Evolutionary conservation across 192 early-diverging fungal species (phyloP).

Genomic region (Linderina pennispora): DNA sequence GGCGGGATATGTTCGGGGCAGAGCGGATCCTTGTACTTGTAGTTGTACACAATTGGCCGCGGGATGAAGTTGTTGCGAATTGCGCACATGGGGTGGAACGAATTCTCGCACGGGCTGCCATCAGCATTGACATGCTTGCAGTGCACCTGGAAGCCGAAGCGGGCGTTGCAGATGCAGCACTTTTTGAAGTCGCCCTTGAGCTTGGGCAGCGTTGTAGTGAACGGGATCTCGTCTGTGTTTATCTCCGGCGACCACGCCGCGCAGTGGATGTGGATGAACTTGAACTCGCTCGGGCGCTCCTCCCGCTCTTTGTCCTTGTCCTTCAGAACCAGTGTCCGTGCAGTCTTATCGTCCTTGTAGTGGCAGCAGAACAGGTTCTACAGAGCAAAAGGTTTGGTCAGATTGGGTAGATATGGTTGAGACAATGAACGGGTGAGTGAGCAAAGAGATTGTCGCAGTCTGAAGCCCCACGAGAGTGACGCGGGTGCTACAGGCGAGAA

Average conservation of each 20-base stretch:
- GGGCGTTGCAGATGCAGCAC: conserved; percentile 24
- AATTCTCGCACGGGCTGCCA: conserved; percentile 5
- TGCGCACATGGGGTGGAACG: conserved; percentile 44
- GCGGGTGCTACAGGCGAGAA: too few species aligned
- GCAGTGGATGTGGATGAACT: conserved; percentile 41
- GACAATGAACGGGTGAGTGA: too few species aligned
- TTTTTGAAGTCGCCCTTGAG: conserved; percentile 5
- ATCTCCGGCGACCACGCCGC: conserved; percentile 32
- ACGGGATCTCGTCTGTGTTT: conserved; percentile 31
- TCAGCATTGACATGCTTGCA: conserved; percentile 23
- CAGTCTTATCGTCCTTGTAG: conserved; percentile 35
- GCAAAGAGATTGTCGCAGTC: too few species aligned
- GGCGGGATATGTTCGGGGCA: conserved; percentile 31
- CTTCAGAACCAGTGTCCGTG: conserved; percentile 19
- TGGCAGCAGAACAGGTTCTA: conserved; percentile 44
- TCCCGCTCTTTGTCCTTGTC: too few species aligned
- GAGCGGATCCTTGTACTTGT: conserved; percentile 19
- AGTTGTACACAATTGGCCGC: conserved; percentile 12
- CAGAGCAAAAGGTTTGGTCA: neutral
- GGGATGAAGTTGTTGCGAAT: conserved; percentile 26
- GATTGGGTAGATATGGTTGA: too few species aligned
- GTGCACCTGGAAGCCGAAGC: conserved; percentile 29
- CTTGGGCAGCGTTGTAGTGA: conserved; percentile 22
- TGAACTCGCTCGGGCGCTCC: conserved; percentile 12
- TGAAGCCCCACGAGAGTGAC: too few species aligned